Evolutionary conservation across 2,329 filamentous ascomycete species (phyloP).

Genomic region (Aschersonia sp.): DNA sequence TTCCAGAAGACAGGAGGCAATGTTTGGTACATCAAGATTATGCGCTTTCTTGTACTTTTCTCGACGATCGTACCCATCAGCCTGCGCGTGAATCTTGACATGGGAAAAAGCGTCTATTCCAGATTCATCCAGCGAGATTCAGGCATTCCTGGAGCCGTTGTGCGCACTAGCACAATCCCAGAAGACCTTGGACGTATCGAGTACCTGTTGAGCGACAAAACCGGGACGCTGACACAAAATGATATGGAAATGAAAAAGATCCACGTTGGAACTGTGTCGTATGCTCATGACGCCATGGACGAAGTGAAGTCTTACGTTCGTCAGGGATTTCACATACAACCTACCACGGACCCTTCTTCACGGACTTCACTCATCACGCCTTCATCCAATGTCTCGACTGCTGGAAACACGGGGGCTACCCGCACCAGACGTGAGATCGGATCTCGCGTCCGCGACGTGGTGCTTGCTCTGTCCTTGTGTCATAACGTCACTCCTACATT

Average conservation of each 20-base stretch:
- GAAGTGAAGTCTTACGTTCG: conserved; percentile 79
- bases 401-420: conserved; percentile 49
- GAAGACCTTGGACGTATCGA: conserved; percentile 93
- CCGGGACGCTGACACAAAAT: conserved; percentile 94
- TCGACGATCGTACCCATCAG: conserved; percentile 99
- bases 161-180: conserved; percentile 92
- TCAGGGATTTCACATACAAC: conserved; percentile 58
- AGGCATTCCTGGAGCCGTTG: conserved; percentile 82
- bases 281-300: conserved; percentile 97
- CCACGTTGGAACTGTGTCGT: conserved; percentile 94
- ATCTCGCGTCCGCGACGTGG: conserved; percentile 80
- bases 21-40: conserved; percentile 90
- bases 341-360: conserved; percentile 28
- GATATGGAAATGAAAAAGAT: conserved; percentile 99
- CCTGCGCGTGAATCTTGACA: conserved; percentile 86
- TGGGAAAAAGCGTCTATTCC: conserved; percentile 94
- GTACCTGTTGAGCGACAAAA: conserved; percentile 93
- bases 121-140: conserved; percentile 87
- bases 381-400: conserved; percentile 53
- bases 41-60: conserved; percentile 95
- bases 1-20: conserved; percentile 54
- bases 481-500: conserved; percentile 84
- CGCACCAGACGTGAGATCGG: conserved; percentile 88
- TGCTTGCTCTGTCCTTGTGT: conserved; percentile 81
- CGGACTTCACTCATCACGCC: conserved; percentile 53